These are phyloP conservation scores for Moniliophthora roreri DNA, from an alignment of 1,284 basidiomycete species.

Conservation along the genomic window DNA sequence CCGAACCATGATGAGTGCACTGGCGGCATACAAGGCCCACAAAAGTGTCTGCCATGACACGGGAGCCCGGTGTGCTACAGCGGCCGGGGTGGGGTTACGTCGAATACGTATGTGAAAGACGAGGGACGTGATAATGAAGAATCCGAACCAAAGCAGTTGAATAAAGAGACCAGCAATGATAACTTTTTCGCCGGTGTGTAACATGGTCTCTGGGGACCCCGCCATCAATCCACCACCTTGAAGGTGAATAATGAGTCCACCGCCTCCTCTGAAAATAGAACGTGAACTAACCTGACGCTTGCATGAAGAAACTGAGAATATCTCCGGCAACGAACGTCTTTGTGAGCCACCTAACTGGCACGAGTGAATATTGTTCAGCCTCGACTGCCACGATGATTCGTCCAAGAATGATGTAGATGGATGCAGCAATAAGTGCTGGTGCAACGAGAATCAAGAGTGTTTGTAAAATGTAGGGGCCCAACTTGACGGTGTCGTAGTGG, in stretches of 20 bases:
- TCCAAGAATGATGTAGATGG: conserved; percentile 9
- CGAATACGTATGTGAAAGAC: neutral
- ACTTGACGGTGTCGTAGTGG: neutral
- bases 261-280: neutral
- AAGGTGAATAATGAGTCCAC: neutral
- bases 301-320: conserved; percentile 8
- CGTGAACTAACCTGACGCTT: neutral
- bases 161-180: conserved; percentile 3
- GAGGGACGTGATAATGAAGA: neutral
- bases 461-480: conserved; percentile 4
- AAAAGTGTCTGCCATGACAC: neutral
- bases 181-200: neutral
- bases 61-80: no score
- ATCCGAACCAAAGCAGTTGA: neutral
- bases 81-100: neutral
- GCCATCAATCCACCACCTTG: conserved; percentile 3
- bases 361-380: conserved; percentile 5
- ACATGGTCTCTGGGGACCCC: neutral
- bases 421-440: conserved; percentile 8
- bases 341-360: conserved; percentile 6
- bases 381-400: conserved; percentile 2
- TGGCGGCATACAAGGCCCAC: neutral
- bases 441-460: neutral
- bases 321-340: conserved; percentile 8
- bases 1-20: conserved; percentile 1